Conservation (phyloP, 176 grass and related monocot genomes). For the Aegilops sharonensis region DNA sequence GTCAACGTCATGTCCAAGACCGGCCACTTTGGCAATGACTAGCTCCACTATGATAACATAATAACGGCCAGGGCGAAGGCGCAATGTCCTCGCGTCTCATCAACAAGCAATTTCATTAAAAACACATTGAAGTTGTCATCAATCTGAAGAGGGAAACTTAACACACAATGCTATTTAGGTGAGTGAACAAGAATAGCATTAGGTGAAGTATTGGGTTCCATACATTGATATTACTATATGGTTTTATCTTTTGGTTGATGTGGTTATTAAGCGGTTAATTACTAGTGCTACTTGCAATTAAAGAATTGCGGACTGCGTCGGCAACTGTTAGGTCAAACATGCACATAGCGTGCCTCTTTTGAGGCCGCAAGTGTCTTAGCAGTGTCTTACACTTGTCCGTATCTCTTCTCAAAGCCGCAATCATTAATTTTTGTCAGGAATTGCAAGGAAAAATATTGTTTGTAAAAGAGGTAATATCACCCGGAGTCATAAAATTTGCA, state of each 20-base stretch:
- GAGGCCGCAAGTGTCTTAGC: not conserved
- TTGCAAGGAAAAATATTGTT: not conserved
- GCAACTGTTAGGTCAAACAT: not conserved
- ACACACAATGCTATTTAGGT: not conserved
- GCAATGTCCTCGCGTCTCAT: conserved; percentile 33
- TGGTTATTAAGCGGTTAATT: conserved; percentile 25
- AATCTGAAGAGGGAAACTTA: not conserved
- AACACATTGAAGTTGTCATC: not conserved
- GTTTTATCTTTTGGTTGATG: conserved; percentile 1
- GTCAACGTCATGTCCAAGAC: conserved; percentile 28
- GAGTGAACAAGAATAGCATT: conserved; percentile 22
- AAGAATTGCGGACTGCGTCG: conserved; percentile 9
- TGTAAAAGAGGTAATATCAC: too few species aligned
- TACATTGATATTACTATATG: not conserved
- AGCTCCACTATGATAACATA: conserved; percentile 19
- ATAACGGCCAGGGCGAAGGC: not conserved
- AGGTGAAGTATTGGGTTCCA: conserved; percentile 9
- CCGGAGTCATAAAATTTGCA: too few species aligned
- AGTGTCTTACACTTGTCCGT: not conserved
- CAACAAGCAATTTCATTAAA: not conserved
- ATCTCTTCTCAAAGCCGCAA: too few species aligned
- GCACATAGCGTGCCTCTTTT: not conserved
- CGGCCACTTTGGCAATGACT: conserved; percentile 40
- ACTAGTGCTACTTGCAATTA: not conserved
- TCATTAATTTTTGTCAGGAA: not conserved